Percentiles rank a stretch among this genome's conserved stretches.
These are phyloP conservation scores for Opeltia flavorubescens DNA, from an alignment of 495 filamentous ascomycete species.

Conservation along the genomic window DNA sequence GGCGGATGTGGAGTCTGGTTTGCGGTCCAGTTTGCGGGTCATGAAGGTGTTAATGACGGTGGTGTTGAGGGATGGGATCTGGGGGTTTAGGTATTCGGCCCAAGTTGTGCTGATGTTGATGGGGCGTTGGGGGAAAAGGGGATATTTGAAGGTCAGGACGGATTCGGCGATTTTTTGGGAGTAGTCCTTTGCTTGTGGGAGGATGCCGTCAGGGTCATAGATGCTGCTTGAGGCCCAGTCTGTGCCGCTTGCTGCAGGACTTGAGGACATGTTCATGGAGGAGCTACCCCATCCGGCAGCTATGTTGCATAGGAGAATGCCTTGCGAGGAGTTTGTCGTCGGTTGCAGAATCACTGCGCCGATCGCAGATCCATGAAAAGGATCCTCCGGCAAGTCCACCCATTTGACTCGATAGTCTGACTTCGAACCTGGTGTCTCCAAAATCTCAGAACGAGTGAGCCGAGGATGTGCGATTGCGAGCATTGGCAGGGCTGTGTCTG, in stretches of 20 bases:
- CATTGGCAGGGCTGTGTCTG: neutral
- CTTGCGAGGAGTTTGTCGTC: neutral
- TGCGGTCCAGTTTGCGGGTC: neutral
- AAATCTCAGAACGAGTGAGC: conserved; percentile 4
- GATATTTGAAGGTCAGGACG: neutral
- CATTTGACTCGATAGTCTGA: conserved; percentile 6
- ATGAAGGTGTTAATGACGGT: conserved; percentile 7
- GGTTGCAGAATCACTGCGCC: conserved; percentile 7
- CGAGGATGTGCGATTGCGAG: conserved; percentile 1
- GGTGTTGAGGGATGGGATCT: conserved; percentile 3
- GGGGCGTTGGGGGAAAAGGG: neutral
- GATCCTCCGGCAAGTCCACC: conserved; percentile 6
- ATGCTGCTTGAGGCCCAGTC: neutral
- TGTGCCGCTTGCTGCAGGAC: neutral
- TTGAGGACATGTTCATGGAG: conserved; percentile 3
- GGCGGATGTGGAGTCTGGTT: neutral
- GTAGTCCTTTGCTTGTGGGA: neutral
- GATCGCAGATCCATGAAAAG: conserved; percentile 6
- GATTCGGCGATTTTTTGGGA: neutral
- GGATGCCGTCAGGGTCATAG: neutral
- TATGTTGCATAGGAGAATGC: conserved; percentile 4
- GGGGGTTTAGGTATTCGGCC: conserved; percentile 10
- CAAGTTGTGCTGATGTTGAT: conserved; percentile 5
- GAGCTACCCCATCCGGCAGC: conserved; percentile 8
- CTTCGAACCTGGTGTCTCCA: neutral